Conservation (phyloP, 441 rosid species). For the Iberis amara region DNA sequence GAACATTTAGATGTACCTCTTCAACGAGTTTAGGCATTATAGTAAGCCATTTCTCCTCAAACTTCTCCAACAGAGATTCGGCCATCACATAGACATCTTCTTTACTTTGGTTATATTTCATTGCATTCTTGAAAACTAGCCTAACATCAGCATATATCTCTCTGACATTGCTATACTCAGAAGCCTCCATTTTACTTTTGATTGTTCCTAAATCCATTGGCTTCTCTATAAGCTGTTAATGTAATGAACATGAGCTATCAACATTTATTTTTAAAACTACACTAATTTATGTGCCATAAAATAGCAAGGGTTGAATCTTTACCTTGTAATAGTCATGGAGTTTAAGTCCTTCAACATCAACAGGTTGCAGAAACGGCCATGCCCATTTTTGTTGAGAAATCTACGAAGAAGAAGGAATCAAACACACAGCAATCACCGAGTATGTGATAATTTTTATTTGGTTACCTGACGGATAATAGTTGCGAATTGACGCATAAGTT, state of each 20-base stretch:
- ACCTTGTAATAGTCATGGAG: conserved; percentile 90
- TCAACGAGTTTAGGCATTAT: conserved; percentile 85
- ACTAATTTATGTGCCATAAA: background rate
- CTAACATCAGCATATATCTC: conserved; percentile 94
- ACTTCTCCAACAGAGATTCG: conserved; percentile 68
- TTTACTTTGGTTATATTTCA: conserved; percentile 82
- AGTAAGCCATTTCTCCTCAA: conserved; percentile 88
- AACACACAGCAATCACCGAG: conserved; percentile 1
- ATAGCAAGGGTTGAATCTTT: background rate
- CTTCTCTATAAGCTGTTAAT: conserved; percentile 76
- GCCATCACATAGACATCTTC: conserved; percentile 90
- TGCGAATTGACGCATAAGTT: conserved; percentile 79
- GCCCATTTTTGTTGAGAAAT: conserved; percentile 92
- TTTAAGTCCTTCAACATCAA: conserved; percentile 82
- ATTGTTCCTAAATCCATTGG: conserved; percentile 98
- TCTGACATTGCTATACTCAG: conserved; percentile 83
- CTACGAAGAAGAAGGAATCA: conserved; percentile 33
- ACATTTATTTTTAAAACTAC: background rate
- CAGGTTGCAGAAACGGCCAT: conserved; percentile 88
- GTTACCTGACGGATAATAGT: conserved; percentile 66
- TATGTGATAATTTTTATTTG: background rate
- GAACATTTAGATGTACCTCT: conserved; percentile 48
- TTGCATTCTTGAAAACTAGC: conserved; percentile 91
- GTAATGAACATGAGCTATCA: conserved; percentile 7
- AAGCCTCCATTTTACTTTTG: conserved; percentile 77